phyloP scores from a whole-genome alignment of 768 basidiomycete species.

The Hericium alpestre region DNA sequence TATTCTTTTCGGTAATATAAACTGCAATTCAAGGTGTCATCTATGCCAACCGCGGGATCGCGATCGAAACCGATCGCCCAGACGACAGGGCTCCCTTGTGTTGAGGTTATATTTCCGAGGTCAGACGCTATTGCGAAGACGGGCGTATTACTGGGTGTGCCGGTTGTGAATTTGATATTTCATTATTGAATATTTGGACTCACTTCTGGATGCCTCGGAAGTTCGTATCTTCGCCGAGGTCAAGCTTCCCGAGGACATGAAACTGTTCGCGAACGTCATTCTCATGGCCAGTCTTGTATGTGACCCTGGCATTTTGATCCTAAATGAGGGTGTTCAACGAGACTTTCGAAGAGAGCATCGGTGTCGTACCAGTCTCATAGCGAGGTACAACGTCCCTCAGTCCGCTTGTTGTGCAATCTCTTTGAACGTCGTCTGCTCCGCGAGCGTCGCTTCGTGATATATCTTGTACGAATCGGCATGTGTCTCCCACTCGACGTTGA shows the following conservation, averaged over 20 bases:
- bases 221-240: not conserved
- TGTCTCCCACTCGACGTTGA: not conserved
- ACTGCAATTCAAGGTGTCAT: conserved; percentile 29
- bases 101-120: conserved; percentile 15
- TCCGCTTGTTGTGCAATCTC: conserved; percentile 11
- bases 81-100: conserved; percentile 10
- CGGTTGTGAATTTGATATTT: no score
- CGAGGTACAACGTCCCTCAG: conserved; percentile 13
- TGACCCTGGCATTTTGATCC: conserved; percentile 2
- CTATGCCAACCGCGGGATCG: conserved; percentile 20
- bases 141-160: not conserved
- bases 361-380: conserved; percentile 5
- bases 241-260: conserved; percentile 6
- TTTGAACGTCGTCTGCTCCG: not conserved
- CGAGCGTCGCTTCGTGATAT: conserved; percentile 9
- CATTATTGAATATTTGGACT: not conserved
- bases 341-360: not conserved
- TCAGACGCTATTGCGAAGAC: conserved; percentile 19
- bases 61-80: conserved; percentile 20
- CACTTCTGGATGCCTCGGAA: conserved; percentile 9
- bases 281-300: conserved; percentile 10
- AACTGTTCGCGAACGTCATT: conserved; percentile 11
- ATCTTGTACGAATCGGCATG: not conserved
- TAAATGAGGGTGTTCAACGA: not conserved
- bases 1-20: conserved; percentile 32